Percentiles rank a stretch among this genome's conserved stretches.
Evolutionary conservation across 208 protist genomes (phyloP).

Genomic region (Histomonas meleagridis): DNA sequence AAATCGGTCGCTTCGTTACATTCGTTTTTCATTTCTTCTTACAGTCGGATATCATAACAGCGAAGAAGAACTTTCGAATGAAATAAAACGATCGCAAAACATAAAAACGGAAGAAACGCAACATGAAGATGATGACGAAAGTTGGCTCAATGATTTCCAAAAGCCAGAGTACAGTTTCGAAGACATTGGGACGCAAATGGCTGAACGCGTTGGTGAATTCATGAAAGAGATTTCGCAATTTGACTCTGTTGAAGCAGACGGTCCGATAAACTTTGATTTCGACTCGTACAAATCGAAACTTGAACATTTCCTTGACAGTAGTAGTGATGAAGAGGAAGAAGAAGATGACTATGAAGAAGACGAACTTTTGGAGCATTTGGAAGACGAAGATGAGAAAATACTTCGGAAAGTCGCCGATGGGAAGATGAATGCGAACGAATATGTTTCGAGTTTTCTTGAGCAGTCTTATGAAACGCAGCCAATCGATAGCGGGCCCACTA

Average conservation of each 20-base stretch:
- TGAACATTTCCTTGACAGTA: constrained; percentile 30
- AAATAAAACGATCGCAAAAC: not conserved
- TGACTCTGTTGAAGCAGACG: not conserved
- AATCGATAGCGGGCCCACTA: not conserved
- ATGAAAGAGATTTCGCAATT: not conserved
- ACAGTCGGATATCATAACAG: not conserved
- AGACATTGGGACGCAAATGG: not conserved
- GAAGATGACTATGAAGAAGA: not conserved
- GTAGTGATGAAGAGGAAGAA: not conserved
- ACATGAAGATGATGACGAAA: not conserved
- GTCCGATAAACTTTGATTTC: not conserved
- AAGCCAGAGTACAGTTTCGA: not conserved
- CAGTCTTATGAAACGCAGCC: not conserved
- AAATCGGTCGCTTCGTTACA: not conserved
- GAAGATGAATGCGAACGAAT: not conserved
- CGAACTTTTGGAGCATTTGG: not conserved
- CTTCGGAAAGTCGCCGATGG: not conserved
- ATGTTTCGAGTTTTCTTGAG: not conserved
- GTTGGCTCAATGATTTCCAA: not conserved
- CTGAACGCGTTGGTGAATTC: not conserved
- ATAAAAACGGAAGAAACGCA: not conserved
- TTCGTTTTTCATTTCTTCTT: not conserved
- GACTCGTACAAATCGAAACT: not conserved
- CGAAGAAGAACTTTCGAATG: not conserved
- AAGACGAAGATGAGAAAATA: constrained; percentile 19